These are phyloP conservation scores for Ricinus communis DNA, from an alignment of 345 rosid species.

Conservation along the genomic window DNA sequence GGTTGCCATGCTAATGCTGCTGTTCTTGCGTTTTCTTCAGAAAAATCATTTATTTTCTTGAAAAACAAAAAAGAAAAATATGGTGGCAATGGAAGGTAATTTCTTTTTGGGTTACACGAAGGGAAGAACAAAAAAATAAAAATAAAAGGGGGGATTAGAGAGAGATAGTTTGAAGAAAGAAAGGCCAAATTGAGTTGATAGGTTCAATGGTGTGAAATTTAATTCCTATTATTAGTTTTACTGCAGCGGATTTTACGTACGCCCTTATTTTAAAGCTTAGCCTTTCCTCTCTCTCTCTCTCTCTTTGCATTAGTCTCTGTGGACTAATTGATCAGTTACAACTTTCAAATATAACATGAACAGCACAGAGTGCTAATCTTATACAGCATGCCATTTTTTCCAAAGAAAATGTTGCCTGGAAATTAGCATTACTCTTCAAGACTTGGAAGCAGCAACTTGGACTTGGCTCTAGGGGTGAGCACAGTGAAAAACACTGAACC, in stretches of 20 bases:
- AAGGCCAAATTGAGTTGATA: not conserved
- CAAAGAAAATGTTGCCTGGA: no score
- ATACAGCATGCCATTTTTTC: no score
- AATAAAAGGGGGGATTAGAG: not conserved
- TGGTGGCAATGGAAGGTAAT: not conserved
- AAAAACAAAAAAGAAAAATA: no score
- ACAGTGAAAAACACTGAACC: no score
- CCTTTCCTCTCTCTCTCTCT: constrained; percentile 35
- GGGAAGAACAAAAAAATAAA: constrained; percentile 10
- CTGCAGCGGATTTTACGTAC: constrained; percentile 20
- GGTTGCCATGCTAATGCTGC: constrained; percentile 31
- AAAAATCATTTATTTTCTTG: constrained; percentile 12
- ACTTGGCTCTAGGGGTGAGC: no score
- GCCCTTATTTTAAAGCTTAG: constrained; percentile 44
- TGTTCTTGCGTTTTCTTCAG: not conserved
- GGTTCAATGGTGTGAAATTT: constrained; percentile 23
- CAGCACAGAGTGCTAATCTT: no score
- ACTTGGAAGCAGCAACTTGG: no score
- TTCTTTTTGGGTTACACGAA: not conserved
- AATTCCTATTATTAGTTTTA: constrained; percentile 25
- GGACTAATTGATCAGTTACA: no score
- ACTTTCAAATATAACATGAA: no score
- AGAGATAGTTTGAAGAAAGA: not conserved
- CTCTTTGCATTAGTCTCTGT: not conserved
- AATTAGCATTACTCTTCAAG: no score